Percentiles rank a stretch among this genome's conserved stretches.
These are phyloP conservation scores for Graphiopsis chlorocephala DNA, from an alignment of 2,329 filamentous ascomycete genomes.

Conservation along the genomic window DNA sequence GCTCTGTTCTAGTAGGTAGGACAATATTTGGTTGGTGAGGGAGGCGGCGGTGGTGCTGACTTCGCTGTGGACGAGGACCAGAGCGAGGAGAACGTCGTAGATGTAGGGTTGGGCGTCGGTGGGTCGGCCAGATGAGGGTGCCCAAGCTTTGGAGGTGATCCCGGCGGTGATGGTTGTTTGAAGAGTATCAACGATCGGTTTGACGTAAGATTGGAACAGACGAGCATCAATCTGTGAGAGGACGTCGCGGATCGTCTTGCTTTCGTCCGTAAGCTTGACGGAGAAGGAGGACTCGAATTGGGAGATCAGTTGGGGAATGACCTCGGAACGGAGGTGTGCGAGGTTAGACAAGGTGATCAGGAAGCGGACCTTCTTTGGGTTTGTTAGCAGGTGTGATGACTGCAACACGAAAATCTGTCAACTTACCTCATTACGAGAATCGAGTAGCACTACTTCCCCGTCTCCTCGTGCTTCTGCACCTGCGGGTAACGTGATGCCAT, in stretches of 20 bases:
- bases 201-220: slow-evolving; percentile 89
- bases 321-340: slow-evolving; percentile 73
- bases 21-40: slow-evolving; percentile 77
- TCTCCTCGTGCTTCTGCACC: slow-evolving; percentile 23
- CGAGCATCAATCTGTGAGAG: slow-evolving; percentile 85
- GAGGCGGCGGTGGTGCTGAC: slow-evolving; percentile 57
- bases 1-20: slow-evolving; percentile 79
- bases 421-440: slow-evolving; percentile 52
- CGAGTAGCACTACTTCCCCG: slow-evolving; percentile 22
- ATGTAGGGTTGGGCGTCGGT: slow-evolving; percentile 81
- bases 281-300: slow-evolving; percentile 94
- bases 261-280: slow-evolving; percentile 90
- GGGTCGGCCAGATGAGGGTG: slow-evolving; percentile 57
- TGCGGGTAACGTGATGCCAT: slow-evolving; percentile 42
- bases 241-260: slow-evolving; percentile 86
- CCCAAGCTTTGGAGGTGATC: slow-evolving; percentile 70
- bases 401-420: background rate
- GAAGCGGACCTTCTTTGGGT: slow-evolving; percentile 62
- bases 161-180: slow-evolving; percentile 69
- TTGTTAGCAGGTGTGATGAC: slow-evolving; percentile 8
- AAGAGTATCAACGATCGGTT: slow-evolving; percentile 68
- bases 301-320: slow-evolving; percentile 83
- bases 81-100: slow-evolving; percentile 76
- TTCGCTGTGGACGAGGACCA: slow-evolving; percentile 82
- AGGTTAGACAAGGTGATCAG: slow-evolving; percentile 92